Base-by-base conservation (phyloP, 768 basidiomycete species). In the Tulasnella calospora region DNA sequence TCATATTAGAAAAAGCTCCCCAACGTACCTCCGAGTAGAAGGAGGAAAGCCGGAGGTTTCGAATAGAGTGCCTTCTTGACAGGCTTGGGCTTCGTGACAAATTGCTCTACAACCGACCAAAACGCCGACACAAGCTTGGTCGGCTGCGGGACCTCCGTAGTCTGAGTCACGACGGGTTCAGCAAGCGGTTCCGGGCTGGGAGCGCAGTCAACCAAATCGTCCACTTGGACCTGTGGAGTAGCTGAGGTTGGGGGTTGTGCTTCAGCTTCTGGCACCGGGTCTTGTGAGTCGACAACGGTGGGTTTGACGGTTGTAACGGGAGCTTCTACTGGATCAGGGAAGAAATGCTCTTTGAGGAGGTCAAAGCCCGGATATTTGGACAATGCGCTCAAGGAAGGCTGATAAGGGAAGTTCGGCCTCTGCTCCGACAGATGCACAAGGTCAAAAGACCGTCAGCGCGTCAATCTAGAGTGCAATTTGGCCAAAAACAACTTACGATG, bases 391-490 rank as follows among this genome's bases (percentile, higher is more conserved):
- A 83, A 80, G 80, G 86, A 84, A 30, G 89, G 91, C 2, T 87
- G 85, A 83, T 93, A 93, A 4, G 93, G 93, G 82, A 92, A 94
- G 81, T 92, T 92, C 15, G 91, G 90, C 8, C 86, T 88, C 81
- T 81, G n/a, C 12, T 47, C 71, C 35, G 33, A 35, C 35, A 67
- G 19, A 36, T 38, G 41, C 41, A 44, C 41, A 44, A 44, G 13
- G 41, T 9, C 41, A 44, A 44, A 9, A 38, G 57, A 35, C n/a
- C 15, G 19, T 74, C 40, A 41, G 61, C 23, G 57, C 47, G 35
- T 38, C 36, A 2, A 51, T 12, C 33, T 40, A 0, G 13, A n/a
- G 23, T 13, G 27, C 21, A 35, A 0, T 35, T 4, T 9, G 27
- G 74, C 35, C 47, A 35, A 21, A n/a, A 17, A 3, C 21, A 44